Evolutionary conservation across 108 stramenopile species (phyloP), one percentile per base, ranked within the genome.

Genomic region (Pseudonitzschia pungens): DNA sequence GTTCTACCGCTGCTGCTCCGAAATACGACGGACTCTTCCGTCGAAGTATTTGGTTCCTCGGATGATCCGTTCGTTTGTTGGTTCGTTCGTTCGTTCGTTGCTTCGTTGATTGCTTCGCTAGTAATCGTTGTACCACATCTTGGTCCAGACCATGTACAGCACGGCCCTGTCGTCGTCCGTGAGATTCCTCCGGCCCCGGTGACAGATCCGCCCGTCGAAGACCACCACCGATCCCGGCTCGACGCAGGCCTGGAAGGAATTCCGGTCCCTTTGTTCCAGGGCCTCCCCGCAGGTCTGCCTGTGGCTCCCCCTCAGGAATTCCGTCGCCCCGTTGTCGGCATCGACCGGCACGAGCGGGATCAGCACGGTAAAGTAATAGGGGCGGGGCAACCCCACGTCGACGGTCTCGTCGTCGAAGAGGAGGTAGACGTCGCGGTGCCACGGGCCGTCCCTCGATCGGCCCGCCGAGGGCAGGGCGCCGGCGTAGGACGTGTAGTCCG

Each of bases 141-240:
- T 58, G 26, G 57, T 58, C 57, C 57, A 58, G 27, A 58, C 57
- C 57, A 58, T 58, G 14, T 58, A 58, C 27, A 58, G 57, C 21
- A 58, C 57, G 29, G 57, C 27, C 10, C 57, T 21, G 14, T 58
- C 14, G 12, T 58, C 29, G 29, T 27, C 24, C 12, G 57, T 58
- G 14, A 26, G 14, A 27, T 58, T 58, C n/a, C 57, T 27, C 16
- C 27, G 29, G 27, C 57, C 57, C 12, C 57, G 57, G 29, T 58
- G 57, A 15, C 57, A 58, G 15, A 58, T 58, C 57, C 57, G 24
- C 12, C 57, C 57, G 29, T 58, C 57, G 27, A 58, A 58, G 29
- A 58, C 57, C 12, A 58, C 29, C 27, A 58, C 29, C 10, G 57
- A 58, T 31, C 57, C 57, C 6, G 29, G 29, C 27, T 58, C 24